These are phyloP conservation scores for Blastocystis sp. DNA, from an alignment of 352 stramenopile genomes.

Conservation along the genomic window DNA sequence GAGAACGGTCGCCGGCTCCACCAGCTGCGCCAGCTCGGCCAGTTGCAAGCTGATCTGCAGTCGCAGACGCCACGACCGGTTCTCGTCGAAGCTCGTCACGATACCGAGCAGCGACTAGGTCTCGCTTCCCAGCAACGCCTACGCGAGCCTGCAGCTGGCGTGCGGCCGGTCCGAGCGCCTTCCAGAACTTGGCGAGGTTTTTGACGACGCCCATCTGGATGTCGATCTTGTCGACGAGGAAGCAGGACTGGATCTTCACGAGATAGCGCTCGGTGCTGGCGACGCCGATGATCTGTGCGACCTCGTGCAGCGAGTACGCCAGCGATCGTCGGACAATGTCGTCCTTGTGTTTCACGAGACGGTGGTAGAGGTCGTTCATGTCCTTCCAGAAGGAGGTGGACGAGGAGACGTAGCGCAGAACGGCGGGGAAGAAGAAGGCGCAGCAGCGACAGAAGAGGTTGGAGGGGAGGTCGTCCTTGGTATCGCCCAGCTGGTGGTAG, in stretches of 20 bases:
- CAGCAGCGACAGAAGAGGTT: slow-evolving; percentile 49
- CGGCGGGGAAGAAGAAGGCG: slow-evolving; percentile 44
- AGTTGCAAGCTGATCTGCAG: slow-evolving; percentile 19
- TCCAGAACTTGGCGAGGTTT: slow-evolving; percentile 24
- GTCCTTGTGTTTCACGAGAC: slow-evolving; percentile 24
- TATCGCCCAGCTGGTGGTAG: slow-evolving; percentile 19
- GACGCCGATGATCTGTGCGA: neutral
- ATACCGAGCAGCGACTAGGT: neutral
- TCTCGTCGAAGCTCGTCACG: neutral
- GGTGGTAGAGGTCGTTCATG: slow-evolving; percentile 14
- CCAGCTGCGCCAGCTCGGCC: neutral
- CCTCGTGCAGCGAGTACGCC: slow-evolving; percentile 32
- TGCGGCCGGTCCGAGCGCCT: neutral
- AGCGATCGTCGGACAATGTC: neutral
- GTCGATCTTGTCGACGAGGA: slow-evolving; percentile 3
- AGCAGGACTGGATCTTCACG: neutral
- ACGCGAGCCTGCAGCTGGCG: neutral
- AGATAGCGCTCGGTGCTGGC: slow-evolving; percentile 18
- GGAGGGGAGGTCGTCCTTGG: slow-evolving; percentile 42
- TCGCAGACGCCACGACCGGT: neutral
- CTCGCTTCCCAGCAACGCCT: neutral
- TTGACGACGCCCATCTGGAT: slow-evolving; percentile 12
- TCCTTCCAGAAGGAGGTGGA: slow-evolving; percentile 20
- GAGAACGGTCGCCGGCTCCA: neutral
- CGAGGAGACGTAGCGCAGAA: neutral